phyloP scores from a whole-genome alignment of 1,284 basidiomycete genomes.

The Puccinia brachypodii region DNA sequence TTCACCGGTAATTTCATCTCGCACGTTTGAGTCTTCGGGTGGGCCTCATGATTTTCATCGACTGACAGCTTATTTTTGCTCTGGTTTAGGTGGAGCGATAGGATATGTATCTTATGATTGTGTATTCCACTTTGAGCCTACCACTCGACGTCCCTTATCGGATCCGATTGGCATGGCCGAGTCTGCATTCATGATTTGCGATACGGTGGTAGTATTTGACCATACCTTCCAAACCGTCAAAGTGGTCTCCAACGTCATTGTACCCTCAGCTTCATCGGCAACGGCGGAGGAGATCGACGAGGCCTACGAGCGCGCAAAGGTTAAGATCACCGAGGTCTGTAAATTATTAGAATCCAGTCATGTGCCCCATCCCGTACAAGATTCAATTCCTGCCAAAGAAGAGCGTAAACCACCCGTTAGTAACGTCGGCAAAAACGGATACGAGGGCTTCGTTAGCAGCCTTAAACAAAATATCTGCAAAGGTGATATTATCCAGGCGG shows the following conservation, averaged over 20 bases:
- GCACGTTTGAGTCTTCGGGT: not conserved
- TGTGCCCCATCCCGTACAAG: slow-evolving; percentile 65
- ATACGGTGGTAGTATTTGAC: slow-evolving; percentile 92
- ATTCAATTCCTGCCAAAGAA: slow-evolving; percentile 55
- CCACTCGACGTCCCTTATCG: slow-evolving; percentile 68
- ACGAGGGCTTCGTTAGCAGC: slow-evolving; percentile 85
- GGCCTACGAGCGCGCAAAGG: slow-evolving; percentile 77
- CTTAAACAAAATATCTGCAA: slow-evolving; percentile 92
- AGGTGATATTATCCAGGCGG: slow-evolving; percentile 98
- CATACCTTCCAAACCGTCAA: slow-evolving; percentile 94
- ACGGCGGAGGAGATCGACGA: slow-evolving; percentile 65
- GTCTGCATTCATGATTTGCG: slow-evolving; percentile 93
- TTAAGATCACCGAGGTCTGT: slow-evolving; percentile 73
- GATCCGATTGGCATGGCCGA: slow-evolving; percentile 79
- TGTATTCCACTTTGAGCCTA: slow-evolving; percentile 84
- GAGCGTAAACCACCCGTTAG: slow-evolving; percentile 67
- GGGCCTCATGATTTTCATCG: not conserved
- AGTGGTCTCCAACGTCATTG: slow-evolving; percentile 91
- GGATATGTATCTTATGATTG: slow-evolving; percentile 98
- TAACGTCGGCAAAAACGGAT: slow-evolving; percentile 91
- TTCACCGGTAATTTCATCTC: slow-evolving; percentile 68
- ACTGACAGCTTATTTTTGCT: not conserved
- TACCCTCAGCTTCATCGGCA: slow-evolving; percentile 63
- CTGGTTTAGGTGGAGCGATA: slow-evolving; percentile 81
- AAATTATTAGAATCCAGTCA: slow-evolving; percentile 67